Percentiles rank a stretch among this genome's conserved stretches.
These are phyloP conservation scores for Maudiozyma humilis DNA, from an alignment of 1,139 yeast genomes.

Conservation along the genomic window DNA sequence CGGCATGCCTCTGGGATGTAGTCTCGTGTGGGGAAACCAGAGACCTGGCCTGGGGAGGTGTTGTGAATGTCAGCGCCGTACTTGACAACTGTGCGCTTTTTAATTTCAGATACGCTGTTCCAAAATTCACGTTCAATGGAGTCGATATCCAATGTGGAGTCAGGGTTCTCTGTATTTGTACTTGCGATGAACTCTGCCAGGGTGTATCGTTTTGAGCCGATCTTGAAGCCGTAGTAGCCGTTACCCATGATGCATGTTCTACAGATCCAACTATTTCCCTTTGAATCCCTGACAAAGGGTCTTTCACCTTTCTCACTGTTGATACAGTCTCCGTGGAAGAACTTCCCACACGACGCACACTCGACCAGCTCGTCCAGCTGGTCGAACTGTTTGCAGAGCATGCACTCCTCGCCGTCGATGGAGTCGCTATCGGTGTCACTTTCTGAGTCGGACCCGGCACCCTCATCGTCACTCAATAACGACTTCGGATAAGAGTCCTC, in stretches of 20 bases:
- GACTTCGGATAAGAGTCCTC: constrained; percentile 30
- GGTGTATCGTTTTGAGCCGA: constrained; percentile 52
- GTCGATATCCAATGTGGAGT: constrained; percentile 25
- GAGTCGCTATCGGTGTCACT: constrained; percentile 33
- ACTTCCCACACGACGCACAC: constrained; percentile 68
- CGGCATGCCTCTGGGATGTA: constrained; percentile 23
- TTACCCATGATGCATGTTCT: constrained; percentile 76
- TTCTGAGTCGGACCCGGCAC: constrained; percentile 11
- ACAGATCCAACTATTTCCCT: constrained; percentile 49
- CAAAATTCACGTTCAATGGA: constrained; percentile 53
- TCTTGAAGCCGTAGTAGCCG: constrained; percentile 85
- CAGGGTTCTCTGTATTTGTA: constrained; percentile 25
- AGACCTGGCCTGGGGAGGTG: constrained; percentile 46
- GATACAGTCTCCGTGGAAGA: constrained; percentile 40
- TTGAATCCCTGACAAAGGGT: not conserved
- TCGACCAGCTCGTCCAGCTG: constrained; percentile 46
- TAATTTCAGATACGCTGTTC: constrained; percentile 40
- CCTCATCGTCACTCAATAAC: constrained; percentile 31
- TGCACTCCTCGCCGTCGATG: constrained; percentile 37
- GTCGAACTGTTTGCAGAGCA: constrained; percentile 45
- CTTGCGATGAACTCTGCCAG: constrained; percentile 50
- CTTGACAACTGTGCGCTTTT: constrained; percentile 46
- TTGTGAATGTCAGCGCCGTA: constrained; percentile 79
- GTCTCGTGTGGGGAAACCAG: constrained; percentile 50
- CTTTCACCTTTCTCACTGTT: not conserved